Base-by-base conservation (phyloP, 257 asterid species). In the Solanum lycopersicoides region DNA sequence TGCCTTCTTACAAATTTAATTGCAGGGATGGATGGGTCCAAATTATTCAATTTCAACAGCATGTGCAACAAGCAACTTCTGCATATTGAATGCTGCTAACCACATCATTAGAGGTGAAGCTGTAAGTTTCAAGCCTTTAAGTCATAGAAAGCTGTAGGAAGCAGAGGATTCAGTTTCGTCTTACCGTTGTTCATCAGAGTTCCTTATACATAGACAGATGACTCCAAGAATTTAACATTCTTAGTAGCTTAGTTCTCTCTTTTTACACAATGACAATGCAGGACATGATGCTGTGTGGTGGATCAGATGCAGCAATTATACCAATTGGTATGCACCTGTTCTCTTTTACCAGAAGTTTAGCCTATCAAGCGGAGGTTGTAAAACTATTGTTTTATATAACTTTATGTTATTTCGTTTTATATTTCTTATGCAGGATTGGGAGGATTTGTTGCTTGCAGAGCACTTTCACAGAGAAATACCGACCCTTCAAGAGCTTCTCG, bases 1-100 rank as follows among this genome's bases (percentile, higher is more conserved):
- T 42, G 32, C 76, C 75, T 87, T 68, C 91, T 84, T 88, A 69
- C 86, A 86, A 73, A 85, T 76, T 84, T 86, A 66, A 88, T 76
- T 88, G 47, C 91, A 96, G 99, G 99, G 99, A 71, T 96, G 99
- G 99, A 96, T 96, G 99, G 99, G 99, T 37, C 99, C 99, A 77
- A 96, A 96, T 90, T 96, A 96, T 92, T 96, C 99, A 66, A 96
- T 96, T 91, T 96, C 99, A 79, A 94, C 99, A 82, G 98, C 99
- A 60, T 96, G 99, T 92, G 98, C 98, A 87, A 96, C 99, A 63
- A 93, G 99, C 92, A 96, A 95, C 95, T 96, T 94, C 89, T 96
- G 99, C 87, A 96, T 96, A 89, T 87, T 96, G 91, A 96, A 91
- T 93, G 99, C 98, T 34, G 98, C 99, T 88, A 95, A 94, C 90